A percentile compares a stretch with the other conserved stretches of the same genome.
Evolutionary conservation across 345 rosid genomes (phyloP).

Genomic region (Boechera divaricarpa): DNA sequence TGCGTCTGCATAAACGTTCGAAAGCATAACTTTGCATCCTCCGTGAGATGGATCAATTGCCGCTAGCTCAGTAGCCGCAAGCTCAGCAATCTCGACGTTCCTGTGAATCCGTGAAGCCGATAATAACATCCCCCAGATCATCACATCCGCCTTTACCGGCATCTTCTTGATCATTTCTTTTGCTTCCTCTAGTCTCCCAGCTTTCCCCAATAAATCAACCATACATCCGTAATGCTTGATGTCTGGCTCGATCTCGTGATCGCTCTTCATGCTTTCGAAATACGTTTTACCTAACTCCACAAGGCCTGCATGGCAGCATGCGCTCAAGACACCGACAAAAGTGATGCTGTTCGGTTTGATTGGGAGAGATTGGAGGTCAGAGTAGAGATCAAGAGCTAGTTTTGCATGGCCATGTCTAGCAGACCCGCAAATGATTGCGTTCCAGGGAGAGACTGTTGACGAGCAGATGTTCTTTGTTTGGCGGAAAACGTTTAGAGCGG

Average conservation of each 20-base stretch:
- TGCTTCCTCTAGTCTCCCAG: conserved; percentile 71
- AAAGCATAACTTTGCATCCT: conserved; percentile 66
- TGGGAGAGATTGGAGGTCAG: conserved; percentile 51
- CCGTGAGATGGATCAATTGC: conserved; percentile 68
- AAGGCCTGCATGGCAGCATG: conserved; percentile 79
- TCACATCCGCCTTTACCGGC: conserved; percentile 80
- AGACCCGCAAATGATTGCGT: conserved; percentile 78
- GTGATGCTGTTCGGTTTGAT: conserved; percentile 67
- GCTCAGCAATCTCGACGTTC: conserved; percentile 65
- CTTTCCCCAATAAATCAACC: conserved; percentile 78
- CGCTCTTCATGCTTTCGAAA: conserved; percentile 63
- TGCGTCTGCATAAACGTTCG: conserved; percentile 80
- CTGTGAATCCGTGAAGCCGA: conserved; percentile 69
- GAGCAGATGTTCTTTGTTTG: conserved; percentile 48
- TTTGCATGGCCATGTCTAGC: conserved; percentile 73
- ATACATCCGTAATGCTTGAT: conserved; percentile 61
- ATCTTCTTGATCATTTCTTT: conserved; percentile 63
- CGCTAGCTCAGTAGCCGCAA: conserved; percentile 64
- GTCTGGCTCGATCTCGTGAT: conserved; percentile 60
- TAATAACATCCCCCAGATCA: conserved; percentile 77
- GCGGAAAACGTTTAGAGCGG: conserved; percentile 65
- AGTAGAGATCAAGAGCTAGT: conserved; percentile 61
- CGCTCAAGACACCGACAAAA: conserved; percentile 76
- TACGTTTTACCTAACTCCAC: conserved; percentile 61
- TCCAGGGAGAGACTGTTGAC: conserved; percentile 76